Conservation (phyloP, 2,329 filamentous ascomycete genomes). For the Simplicillium sp. region DNA sequence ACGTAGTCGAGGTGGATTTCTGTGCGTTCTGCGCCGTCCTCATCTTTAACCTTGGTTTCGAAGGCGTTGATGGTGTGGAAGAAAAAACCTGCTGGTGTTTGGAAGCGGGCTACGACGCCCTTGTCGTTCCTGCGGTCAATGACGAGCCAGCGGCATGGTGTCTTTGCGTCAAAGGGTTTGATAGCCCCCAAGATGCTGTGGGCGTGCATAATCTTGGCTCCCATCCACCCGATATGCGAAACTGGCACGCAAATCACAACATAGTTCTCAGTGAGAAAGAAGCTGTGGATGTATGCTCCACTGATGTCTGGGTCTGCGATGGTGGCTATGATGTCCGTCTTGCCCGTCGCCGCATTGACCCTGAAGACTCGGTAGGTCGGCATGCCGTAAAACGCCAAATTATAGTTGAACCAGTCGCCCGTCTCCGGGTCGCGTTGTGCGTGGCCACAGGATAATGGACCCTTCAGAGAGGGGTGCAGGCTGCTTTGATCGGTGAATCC, state of each 20-base stretch:
- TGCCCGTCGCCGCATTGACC: constrained; percentile 50
- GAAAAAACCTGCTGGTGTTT: constrained; percentile 61
- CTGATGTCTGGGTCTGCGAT: constrained; percentile 39
- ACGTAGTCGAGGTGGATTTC: constrained; percentile 58
- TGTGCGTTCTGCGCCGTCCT: constrained; percentile 16
- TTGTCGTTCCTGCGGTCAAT: constrained; percentile 53
- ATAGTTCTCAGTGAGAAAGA: constrained; percentile 63
- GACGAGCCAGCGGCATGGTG: constrained; percentile 60
- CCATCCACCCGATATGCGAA: constrained; percentile 47
- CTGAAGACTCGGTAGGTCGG: constrained; percentile 62
- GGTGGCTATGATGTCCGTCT: constrained; percentile 62
- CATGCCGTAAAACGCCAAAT: constrained; percentile 51
- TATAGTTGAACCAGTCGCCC: constrained; percentile 75
- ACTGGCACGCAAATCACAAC: constrained; percentile 67
- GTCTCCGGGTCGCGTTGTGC: constrained; percentile 61
- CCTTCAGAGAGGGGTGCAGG: constrained; percentile 60
- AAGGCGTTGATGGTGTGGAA: constrained; percentile 76
- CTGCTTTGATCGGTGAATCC: constrained; percentile 48
- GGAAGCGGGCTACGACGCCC: constrained; percentile 61
- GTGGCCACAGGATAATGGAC: constrained; percentile 61
- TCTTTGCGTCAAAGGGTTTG: constrained; percentile 46
- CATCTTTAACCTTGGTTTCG: constrained; percentile 41
- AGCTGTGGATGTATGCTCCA: constrained; percentile 73
- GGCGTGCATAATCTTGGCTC: constrained; percentile 52
- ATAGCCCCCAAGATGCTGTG: constrained; percentile 62